Evolutionary conservation across 306 rosid genomes (phyloP), one percentile per base, ranked within the genome.

Genomic region (Vachellia collinsii): DNA sequence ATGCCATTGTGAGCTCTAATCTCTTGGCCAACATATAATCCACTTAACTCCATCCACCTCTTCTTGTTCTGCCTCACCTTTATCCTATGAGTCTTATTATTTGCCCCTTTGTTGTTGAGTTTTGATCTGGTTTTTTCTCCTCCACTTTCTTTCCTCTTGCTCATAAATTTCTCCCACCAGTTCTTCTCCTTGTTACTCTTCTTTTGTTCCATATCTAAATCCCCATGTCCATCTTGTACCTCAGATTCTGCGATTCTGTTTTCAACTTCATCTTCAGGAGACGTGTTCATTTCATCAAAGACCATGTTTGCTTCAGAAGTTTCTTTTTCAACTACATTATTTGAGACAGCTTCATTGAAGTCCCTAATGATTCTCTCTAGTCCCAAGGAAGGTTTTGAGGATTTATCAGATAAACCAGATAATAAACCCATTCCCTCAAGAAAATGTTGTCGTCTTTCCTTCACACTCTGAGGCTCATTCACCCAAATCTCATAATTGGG

Each of bases 1-100:
- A 88, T 72, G 74, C 99, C 99, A 36, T 84, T 77, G 84, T 95
- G 99, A 13, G 97, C 99, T 76, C 39, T 53, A 76, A 95, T 85
- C 83, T 93, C 89, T 85, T 95, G 99, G 71, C 90, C 94, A 42
- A 71, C 65, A 62, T 84, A 90, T 42, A 92, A 23, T 12, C 94
- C 97, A 62, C 94, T 84, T 29, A 91, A 83, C 83, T 95, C 96
- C 84, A 76, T 80, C 80, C 88, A 90, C 74, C 80, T 84, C 85
- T 90, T 91, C 39, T 92, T 91, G 19, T 84, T 85, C 76, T 80
- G 89, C 48, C 7, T 39, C 22, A 91, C 94, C 85, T 82, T 86
- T 37, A 89, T 74, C 62, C 87, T 88, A 37, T 76, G 29, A 42
- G 56, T 72, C 73, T 50, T 76, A 14, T 66, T 42, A 12, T 71